phyloP scores from a whole-genome alignment of 2,329 filamentous ascomycete species.

The Fusarium metavorans region DNA sequence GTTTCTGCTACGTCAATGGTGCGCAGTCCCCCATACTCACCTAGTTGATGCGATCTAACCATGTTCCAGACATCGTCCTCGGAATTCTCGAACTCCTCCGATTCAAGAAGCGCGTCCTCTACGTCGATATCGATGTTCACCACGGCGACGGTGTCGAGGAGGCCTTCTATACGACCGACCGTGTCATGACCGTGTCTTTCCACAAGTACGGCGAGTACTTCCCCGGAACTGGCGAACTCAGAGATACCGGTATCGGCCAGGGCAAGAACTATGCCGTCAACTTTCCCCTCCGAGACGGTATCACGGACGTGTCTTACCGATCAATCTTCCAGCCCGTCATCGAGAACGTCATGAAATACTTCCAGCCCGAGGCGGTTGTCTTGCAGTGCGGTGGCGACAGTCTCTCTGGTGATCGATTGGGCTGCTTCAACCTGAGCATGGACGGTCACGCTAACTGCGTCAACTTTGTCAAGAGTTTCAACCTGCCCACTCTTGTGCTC shows the following conservation, averaged over 20 bases:
- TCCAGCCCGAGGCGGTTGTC: slow-evolving; percentile 90
- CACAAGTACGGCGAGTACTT: slow-evolving; percentile 99
- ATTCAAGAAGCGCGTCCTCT: slow-evolving; percentile 93
- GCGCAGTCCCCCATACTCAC: slow-evolving; percentile 52
- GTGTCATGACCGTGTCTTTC: slow-evolving; percentile 93
- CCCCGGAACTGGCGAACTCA: slow-evolving; percentile 88
- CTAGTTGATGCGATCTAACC: slow-evolving; percentile 14
- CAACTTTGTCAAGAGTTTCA: slow-evolving; percentile 87
- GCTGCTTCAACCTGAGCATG: slow-evolving; percentile 98
- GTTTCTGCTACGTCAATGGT: slow-evolving; percentile 99
- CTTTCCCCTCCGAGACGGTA: slow-evolving; percentile 90
- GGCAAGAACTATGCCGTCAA: slow-evolving; percentile 93
- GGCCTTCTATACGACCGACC: slow-evolving; percentile 91
- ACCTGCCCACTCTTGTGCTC: slow-evolving; percentile 88
- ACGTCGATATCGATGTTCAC: slow-evolving; percentile 96
- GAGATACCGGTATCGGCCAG: slow-evolving; percentile 87
- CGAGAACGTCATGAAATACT: slow-evolving; percentile 85
- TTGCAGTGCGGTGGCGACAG: slow-evolving; percentile 97
- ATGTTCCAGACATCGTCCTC: slow-evolving; percentile 84
- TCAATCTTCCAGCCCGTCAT: slow-evolving; percentile 94
- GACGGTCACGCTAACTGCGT: slow-evolving; percentile 95
- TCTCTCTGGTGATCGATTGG: slow-evolving; percentile 91
- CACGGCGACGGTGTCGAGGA: slow-evolving; percentile 95
- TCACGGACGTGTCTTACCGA: slow-evolving; percentile 90
- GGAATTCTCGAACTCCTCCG: slow-evolving; percentile 93